Evolutionary conservation across 305 asterid genomes (phyloP).

Genomic region (Rubia balearica): DNA sequence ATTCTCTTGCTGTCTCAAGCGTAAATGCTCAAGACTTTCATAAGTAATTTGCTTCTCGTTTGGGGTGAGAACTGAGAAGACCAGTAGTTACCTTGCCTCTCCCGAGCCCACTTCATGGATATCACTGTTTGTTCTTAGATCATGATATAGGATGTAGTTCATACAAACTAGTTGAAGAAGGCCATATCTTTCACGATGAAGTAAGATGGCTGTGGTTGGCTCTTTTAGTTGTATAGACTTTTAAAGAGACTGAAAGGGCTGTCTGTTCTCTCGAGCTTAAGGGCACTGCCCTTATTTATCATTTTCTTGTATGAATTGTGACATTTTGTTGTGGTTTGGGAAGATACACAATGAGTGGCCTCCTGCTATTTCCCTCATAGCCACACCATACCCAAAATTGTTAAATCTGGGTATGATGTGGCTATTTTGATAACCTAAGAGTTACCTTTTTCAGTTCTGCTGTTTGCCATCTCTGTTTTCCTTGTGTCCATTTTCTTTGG

Average conservation of each 20-base stretch:
- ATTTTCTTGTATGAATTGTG: not conserved
- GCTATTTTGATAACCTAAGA: not conserved
- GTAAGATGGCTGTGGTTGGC: not conserved
- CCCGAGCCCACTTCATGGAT: not conserved
- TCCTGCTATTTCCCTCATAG: not conserved
- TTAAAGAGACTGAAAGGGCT: not conserved
- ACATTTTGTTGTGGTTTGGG: not conserved
- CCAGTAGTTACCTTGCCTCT: not conserved
- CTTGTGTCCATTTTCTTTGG: not conserved
- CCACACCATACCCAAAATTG: no score
- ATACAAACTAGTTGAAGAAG: not conserved
- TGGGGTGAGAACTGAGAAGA: no score
- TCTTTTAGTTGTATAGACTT: not conserved
- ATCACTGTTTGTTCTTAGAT: not conserved
- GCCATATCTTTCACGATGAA: not conserved
- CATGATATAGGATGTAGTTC: not conserved
- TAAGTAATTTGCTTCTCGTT: no score
- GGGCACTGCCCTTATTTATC: not conserved
- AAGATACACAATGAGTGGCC: not conserved
- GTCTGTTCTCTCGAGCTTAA: not conserved
- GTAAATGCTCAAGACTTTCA: not conserved
- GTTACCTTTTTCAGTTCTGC: not conserved
- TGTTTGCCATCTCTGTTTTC: not conserved
- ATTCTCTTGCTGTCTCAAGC: not conserved
- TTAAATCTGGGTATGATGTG: not conserved